Evolutionary conservation across 75 land plant species (phyloP).

Genomic region (Sequoia sempervirens): DNA sequence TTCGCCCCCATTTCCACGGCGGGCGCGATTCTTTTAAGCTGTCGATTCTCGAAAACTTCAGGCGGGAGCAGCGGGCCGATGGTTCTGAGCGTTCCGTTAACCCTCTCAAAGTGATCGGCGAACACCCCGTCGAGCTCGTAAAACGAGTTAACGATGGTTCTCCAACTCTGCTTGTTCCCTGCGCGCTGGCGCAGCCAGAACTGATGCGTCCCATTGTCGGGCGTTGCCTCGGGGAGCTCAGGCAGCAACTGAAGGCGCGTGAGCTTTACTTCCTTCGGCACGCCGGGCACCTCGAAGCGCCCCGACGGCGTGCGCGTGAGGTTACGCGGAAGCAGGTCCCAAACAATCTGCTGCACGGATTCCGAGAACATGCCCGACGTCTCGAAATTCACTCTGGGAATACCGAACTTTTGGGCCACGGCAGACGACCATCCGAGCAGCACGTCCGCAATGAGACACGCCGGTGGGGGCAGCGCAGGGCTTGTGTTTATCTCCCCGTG

Average conservation of each 20-base stretch:
- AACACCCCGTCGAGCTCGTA: too few relatives aligned
- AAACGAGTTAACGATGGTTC: neutral
- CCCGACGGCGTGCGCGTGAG: neutral
- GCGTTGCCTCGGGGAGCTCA: neutral
- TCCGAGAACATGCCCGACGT: conserved; percentile 9
- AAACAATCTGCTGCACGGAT: neutral
- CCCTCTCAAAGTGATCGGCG: too few relatives aligned
- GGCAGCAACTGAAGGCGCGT: neutral
- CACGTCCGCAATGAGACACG: conserved; percentile 16
- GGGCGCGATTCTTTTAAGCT: neutral
- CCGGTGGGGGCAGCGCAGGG: neutral
- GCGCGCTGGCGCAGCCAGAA: conserved; percentile 8
- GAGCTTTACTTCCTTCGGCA: neutral
- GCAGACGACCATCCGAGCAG: conserved; percentile 8
- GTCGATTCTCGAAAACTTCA: too few relatives aligned
- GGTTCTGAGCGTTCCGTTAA: too few relatives aligned
- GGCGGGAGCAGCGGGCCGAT: neutral
- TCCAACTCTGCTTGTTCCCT: conserved; percentile 9
- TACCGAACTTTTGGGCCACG: conserved; percentile 8
- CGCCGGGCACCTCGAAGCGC: neutral
- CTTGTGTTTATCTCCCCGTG: neutral
- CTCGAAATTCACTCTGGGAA: conserved; percentile 12
- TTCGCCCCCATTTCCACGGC: neutral
- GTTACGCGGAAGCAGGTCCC: neutral
- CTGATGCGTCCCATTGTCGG: neutral